These are phyloP conservation scores for Puccinellia tenuiflora DNA, from an alignment of 176 grass and related monocot genomes.

Conservation along the genomic window DNA sequence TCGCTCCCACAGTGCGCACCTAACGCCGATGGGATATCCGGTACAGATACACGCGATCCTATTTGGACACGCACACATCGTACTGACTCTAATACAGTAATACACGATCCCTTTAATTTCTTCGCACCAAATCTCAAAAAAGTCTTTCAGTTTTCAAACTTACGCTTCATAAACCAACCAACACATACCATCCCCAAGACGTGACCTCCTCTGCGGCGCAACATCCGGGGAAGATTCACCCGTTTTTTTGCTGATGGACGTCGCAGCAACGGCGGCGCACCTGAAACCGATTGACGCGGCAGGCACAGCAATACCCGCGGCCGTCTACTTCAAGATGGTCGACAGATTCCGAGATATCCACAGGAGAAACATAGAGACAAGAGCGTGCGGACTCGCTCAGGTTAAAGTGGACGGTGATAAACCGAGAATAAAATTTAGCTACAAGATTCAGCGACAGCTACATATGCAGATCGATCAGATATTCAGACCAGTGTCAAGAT, in stretches of 20 bases:
- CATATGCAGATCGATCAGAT: not conserved
- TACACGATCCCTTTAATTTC: not conserved
- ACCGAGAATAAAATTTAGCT: slow-evolving; percentile 4
- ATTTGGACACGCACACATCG: not conserved
- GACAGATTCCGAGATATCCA: too few relatives aligned
- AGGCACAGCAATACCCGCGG: too few relatives aligned
- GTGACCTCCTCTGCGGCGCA: not conserved
- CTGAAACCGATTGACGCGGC: too few relatives aligned
- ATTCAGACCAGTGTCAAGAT: not conserved
- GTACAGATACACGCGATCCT: not conserved
- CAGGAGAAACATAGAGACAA: too few relatives aligned
- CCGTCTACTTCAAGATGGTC: too few relatives aligned
- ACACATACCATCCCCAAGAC: not conserved
- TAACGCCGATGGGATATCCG: slow-evolving; percentile 21
- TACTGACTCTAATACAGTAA: not conserved
- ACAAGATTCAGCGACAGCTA: not conserved
- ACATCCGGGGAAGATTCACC: slow-evolving; percentile 9
- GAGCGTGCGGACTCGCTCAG: too few relatives aligned
- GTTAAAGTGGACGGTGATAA: too few relatives aligned
- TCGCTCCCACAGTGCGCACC: not conserved
- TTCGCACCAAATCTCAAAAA: not conserved
- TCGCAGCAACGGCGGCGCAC: not conserved
- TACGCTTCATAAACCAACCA: too few relatives aligned
- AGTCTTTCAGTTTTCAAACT: not conserved
- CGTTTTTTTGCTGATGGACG: not conserved